These are phyloP conservation scores for Phylloporus sp. DNA, from an alignment of 768 basidiomycete genomes.

Conservation along the genomic window DNA sequence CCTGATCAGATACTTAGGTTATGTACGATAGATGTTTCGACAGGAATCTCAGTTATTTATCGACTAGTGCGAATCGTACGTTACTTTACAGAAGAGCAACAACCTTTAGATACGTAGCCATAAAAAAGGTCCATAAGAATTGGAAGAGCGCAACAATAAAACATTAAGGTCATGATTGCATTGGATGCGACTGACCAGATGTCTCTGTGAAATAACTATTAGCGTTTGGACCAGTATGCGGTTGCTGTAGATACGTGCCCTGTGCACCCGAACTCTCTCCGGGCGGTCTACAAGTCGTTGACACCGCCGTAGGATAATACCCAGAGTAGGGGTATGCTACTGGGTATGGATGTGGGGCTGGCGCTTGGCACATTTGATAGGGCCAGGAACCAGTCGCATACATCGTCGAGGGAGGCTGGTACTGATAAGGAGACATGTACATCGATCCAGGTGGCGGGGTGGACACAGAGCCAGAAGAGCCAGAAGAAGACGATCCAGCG, in stretches of 20 bases:
- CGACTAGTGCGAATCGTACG: conserved; percentile 11
- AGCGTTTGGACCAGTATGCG: conserved; percentile 36
- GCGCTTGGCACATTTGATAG: conserved; percentile 25
- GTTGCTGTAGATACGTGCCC: conserved; percentile 31
- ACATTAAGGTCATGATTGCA: conserved; percentile 8
- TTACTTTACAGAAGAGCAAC: conserved; percentile 20
- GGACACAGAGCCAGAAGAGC: conserved; percentile 17
- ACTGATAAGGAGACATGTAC: conserved; percentile 21
- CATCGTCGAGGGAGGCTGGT: conserved; percentile 14
- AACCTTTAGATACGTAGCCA: conserved; percentile 4
- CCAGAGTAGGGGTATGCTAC: conserved; percentile 16
- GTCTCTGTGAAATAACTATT: conserved; percentile 30
- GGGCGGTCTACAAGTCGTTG: conserved; percentile 10
- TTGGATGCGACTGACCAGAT: conserved; percentile 12
- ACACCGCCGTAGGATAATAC: conserved; percentile 21
- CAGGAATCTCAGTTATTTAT: too few species aligned
- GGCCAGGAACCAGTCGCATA: conserved; percentile 32
- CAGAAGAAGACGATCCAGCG: conserved; percentile 14
- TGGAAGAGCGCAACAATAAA: not conserved
- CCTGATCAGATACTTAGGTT: too few species aligned
- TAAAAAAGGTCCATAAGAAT: conserved; percentile 8
- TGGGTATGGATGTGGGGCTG: conserved; percentile 21
- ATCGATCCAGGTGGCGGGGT: conserved; percentile 17
- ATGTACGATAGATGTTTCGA: too few species aligned
- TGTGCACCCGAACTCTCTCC: conserved; percentile 17